phyloP scores from a whole-genome alignment of 805 yeast species.

The Metschnikowia santaceciliae region DNA sequence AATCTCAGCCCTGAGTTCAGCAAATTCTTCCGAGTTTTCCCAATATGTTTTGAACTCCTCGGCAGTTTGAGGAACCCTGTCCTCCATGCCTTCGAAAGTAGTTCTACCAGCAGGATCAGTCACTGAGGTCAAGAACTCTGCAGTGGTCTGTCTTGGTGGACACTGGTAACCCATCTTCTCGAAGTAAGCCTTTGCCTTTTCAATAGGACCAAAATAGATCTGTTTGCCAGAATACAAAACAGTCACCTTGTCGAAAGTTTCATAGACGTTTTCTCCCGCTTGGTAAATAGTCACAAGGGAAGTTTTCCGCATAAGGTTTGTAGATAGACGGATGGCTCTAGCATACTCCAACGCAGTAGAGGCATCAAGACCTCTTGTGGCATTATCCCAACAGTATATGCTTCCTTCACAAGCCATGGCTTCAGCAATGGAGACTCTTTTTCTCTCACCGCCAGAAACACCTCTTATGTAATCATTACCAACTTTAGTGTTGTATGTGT shows the following conservation, averaged over 20 bases:
- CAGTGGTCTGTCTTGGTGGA: constrained; percentile 64
- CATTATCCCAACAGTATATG: constrained; percentile 32
- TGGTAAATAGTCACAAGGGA: constrained; percentile 22
- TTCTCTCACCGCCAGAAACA: constrained; percentile 40
- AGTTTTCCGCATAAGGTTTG: constrained; percentile 17
- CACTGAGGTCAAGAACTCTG: constrained; percentile 66
- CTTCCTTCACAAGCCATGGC: constrained; percentile 19
- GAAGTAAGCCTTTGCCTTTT: constrained; percentile 53
- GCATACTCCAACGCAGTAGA: constrained; percentile 32
- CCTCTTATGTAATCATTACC: constrained; percentile 40
- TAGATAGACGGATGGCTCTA: constrained; percentile 26
- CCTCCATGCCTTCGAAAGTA: constrained; percentile 44
- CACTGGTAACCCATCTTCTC: constrained; percentile 61
- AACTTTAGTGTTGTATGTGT: constrained; percentile 28
- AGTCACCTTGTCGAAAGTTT: constrained; percentile 30
- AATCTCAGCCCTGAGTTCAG: constrained; percentile 21
- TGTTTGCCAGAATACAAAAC: constrained; percentile 39
- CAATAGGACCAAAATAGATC: constrained; percentile 60
- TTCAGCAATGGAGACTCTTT: constrained; percentile 28
- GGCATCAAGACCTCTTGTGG: constrained; percentile 32
- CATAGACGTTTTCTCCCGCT: constrained; percentile 29
- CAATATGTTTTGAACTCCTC: constrained; percentile 59
- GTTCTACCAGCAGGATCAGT: constrained; percentile 64
- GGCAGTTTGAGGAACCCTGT: constrained; percentile 56
- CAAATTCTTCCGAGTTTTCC: constrained; percentile 42